Percentiles rank a stretch among this genome's conserved stretches.
Conservation (phyloP, 192 early-diverging fungal genomes). For the Backusella tuberculispora region DNA sequence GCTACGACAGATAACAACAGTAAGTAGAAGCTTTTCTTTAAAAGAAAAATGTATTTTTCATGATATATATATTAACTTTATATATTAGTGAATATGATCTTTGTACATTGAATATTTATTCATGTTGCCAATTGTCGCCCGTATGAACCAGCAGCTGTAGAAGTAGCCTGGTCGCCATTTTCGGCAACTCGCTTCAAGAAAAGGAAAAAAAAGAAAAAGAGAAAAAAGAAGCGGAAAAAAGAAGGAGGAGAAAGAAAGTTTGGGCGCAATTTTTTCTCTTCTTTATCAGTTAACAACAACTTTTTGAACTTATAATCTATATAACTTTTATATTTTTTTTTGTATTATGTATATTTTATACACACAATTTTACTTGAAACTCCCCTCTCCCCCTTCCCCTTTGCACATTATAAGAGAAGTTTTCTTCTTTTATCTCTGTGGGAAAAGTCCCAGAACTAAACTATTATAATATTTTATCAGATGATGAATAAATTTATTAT, state of each 20-base stretch:
- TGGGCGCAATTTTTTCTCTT: not conserved
- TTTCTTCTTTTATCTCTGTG: not conserved
- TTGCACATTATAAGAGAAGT: not conserved
- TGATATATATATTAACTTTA: not conserved
- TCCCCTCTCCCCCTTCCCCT: not conserved
- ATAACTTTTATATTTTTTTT: not conserved
- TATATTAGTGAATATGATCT: constrained; percentile 11
- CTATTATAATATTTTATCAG: constrained; percentile 1
- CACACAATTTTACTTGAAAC: not conserved
- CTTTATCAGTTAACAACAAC: not conserved
- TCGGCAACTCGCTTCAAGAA: constrained; percentile 19
- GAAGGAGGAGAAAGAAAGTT: not conserved
- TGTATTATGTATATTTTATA: not conserved
- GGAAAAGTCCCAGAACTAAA: not conserved
- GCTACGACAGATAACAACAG: not conserved
- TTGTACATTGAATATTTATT: constrained; percentile 11
- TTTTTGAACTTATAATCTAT: not conserved
- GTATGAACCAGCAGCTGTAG: not conserved
- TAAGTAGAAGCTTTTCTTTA: not conserved
- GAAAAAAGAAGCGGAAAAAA: constrained; percentile 17
- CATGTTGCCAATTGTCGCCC: constrained; percentile 11
- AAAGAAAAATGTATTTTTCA: too few species aligned
- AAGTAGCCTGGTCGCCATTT: constrained; percentile 1
- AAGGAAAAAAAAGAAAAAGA: constrained; percentile 24
- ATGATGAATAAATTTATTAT: not conserved